These are phyloP conservation scores for Lenwebbia sp. DNA, from an alignment of 345 rosid species.

Conservation along the genomic window DNA sequence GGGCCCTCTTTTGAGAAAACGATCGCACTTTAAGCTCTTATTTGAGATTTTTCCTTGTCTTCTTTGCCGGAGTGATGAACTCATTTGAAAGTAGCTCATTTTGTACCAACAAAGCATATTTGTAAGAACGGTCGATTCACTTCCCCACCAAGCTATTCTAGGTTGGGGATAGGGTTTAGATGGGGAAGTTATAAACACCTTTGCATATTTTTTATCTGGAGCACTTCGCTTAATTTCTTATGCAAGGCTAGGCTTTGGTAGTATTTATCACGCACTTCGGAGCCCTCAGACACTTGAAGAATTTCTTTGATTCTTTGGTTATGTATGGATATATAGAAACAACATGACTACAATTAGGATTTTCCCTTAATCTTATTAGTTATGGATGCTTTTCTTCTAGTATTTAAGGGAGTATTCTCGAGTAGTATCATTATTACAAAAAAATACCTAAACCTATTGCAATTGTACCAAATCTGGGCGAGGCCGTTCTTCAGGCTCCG, in stretches of 20 bases:
- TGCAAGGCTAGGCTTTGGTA: not conserved
- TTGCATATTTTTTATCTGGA: not conserved
- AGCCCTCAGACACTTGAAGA: not conserved
- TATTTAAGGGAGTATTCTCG: not conserved
- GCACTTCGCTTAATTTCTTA: not conserved
- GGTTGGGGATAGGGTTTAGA: not conserved
- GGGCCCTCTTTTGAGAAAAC: too few species aligned
- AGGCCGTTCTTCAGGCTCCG: too few species aligned
- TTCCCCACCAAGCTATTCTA: not conserved
- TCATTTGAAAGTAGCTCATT: slow-evolving; percentile 7
- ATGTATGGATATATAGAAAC: not conserved
- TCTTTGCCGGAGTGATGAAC: not conserved
- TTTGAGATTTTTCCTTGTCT: too few species aligned
- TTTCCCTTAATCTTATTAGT: not conserved
- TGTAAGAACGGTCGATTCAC: not conserved
- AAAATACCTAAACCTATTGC: too few species aligned
- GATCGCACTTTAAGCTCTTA: not conserved
- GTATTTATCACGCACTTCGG: not conserved
- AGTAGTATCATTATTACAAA: not conserved
- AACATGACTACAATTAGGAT: not conserved
- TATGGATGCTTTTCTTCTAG: not conserved
- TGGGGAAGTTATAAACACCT: not conserved
- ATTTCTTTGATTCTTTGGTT: not conserved
- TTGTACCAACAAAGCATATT: not conserved
- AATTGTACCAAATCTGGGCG: too few species aligned